Conservation (phyloP, 257 asterid genomes). For the Penstemon davidsonii region DNA sequence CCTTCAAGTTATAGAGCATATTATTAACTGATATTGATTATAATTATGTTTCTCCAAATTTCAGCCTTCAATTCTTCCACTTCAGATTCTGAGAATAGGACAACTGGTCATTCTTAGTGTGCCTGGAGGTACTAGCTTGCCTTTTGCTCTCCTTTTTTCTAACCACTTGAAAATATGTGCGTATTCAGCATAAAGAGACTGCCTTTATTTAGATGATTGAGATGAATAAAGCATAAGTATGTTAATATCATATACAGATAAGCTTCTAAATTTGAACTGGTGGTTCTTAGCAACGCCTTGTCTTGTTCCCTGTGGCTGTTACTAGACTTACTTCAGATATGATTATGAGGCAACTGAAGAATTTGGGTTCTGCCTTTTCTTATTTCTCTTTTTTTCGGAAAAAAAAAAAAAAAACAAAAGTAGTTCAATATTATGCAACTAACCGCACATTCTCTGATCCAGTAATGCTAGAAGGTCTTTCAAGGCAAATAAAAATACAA, state of each 20-base stretch:
- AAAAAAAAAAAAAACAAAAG: no score
- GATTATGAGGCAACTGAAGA: background rate
- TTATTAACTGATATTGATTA: conserved; percentile 20
- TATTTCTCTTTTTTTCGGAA: no score
- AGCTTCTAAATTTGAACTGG: background rate
- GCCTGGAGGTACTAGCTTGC: conserved; percentile 75
- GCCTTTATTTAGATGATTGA: background rate
- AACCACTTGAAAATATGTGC: conserved; percentile 12
- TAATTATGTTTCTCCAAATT: conserved; percentile 23
- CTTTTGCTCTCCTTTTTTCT: conserved; percentile 12
- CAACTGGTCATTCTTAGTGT: conserved; percentile 85
- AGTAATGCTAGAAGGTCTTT: no score
- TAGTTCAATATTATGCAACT: no score
- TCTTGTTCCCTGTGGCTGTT: background rate
- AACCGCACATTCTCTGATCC: no score
- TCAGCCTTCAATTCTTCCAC: conserved; percentile 95
- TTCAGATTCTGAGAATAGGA: conserved; percentile 92
- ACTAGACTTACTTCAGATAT: background rate
- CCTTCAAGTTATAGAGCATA: conserved; percentile 13
- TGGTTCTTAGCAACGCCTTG: background rate
- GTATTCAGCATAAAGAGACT: background rate
- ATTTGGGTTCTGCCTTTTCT: no score
- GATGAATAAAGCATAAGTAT: conserved; percentile 2
- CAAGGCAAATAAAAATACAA: no score
- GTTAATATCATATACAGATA: background rate